Conservation (phyloP, 192 early-diverging fungal species). For the Coemansia erecta region DNA sequence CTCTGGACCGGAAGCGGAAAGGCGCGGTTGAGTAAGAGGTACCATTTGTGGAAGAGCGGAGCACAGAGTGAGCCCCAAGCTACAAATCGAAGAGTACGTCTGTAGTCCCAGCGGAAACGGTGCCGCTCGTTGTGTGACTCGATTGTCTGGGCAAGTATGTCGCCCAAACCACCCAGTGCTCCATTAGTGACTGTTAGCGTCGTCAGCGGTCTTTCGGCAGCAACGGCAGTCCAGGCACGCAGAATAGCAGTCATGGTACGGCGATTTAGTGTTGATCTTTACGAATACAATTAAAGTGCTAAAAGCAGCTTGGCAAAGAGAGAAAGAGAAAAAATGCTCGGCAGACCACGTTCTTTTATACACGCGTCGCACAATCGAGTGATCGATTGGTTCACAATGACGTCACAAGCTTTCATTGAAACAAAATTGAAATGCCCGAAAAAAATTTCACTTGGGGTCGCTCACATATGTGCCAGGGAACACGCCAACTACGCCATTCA, state of each 20-base stretch:
- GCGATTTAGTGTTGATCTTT: neutral
- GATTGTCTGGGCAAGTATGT: constrained; percentile 64
- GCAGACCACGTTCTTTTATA: neutral
- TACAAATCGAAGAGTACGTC: constrained; percentile 61
- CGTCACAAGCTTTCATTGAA: constrained; percentile 2
- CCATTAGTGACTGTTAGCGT: constrained; percentile 71
- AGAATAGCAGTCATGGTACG: constrained; percentile 20
- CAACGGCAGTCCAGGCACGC: constrained; percentile 39
- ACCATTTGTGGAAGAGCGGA: constrained; percentile 70
- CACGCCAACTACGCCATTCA: constrained; percentile 61
- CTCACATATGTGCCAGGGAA: constrained; percentile 67
- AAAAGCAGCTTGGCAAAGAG: neutral
- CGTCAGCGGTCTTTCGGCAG: constrained; percentile 57
- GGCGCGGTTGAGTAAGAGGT: constrained; percentile 58
- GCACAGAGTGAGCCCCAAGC: constrained; percentile 68
- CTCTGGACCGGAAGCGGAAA: constrained; percentile 54
- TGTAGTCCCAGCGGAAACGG: constrained; percentile 28
- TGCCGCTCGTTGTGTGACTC: constrained; percentile 21
- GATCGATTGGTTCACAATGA: neutral
- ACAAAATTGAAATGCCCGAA: neutral
- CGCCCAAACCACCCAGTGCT: constrained; percentile 60
- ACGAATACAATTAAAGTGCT: neutral
- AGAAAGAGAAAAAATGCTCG: neutral
- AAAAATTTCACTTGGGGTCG: constrained; percentile 23
- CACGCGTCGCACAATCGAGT: neutral